Evolutionary conservation across 2,329 filamentous ascomycete genomes (phyloP), one percentile per base, ranked within the genome.

Genomic region (Phyllosticta paracitricarpa): DNA sequence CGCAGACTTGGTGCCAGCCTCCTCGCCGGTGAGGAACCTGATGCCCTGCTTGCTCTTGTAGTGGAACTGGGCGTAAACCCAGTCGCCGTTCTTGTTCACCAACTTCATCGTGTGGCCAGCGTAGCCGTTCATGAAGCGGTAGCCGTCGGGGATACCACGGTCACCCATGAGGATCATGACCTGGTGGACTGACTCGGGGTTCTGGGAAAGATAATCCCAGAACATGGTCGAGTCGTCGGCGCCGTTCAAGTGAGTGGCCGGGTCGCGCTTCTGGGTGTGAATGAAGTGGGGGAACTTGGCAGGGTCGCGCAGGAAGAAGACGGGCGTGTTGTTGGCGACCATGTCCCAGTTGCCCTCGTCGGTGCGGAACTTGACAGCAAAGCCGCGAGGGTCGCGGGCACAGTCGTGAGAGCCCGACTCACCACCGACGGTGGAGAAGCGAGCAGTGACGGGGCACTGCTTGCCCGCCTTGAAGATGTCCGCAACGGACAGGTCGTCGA

Each of bases 391-490:
- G 66, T 91, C 88, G 63, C 88, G 83, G 33, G 86, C 87, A 65
- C 83, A 85, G 68, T 91, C 88, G 62, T 87, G 80, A 3, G 85
- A 89, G 6, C 87, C 87, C 62, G 83, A 84, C 72, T 90, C 87
- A 63, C 87, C 87, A 69, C 87, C 87, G 4, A 91, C 88, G 1
- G 88, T 91, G 0, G 87, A 90, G 74, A 91, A 90, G 3, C 89
- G 84, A 53, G 82, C 80, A 1, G 86, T 80, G 64, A 86, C 73
- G 17, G 86, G 83, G 56, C 86, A 89, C 72, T 83, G 83, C 77
- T 89, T 89, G 66, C 87, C 88, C 59, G 83, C 78, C 61, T 82
- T 77, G 68, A 80, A 80, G 55, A 80, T 70, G 61, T 79, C 77
- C 51, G 77, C 77, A 58, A 75, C 59, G 59, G 70, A 77, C 4